A percentile compares a stretch with the other conserved stretches of the same genome.
Conservation (phyloP, 2,329 filamentous ascomycete genomes). For the Emericellopsis atlantica region DNA sequence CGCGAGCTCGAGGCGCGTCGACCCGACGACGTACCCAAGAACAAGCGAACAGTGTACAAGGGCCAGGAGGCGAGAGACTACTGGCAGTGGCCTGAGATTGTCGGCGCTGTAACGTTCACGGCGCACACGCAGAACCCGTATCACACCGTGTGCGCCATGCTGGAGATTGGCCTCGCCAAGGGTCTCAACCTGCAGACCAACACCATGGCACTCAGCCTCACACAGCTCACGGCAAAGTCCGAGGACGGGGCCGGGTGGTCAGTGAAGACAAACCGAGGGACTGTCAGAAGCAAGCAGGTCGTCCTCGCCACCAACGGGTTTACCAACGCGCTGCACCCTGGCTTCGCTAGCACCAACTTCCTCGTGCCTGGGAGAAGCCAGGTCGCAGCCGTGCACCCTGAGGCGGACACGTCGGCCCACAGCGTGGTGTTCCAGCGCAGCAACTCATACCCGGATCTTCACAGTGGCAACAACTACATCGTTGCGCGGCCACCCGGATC, state of each 20-base stretch:
- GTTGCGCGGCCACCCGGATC: conserved; percentile 13
- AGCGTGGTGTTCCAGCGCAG: conserved; percentile 8
- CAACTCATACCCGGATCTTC: conserved; percentile 11
- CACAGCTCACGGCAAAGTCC: neutral
- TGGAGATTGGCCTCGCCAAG: conserved; percentile 26
- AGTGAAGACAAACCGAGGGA: conserved; percentile 28
- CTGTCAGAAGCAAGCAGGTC: conserved; percentile 25
- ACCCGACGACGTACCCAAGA: conserved; percentile 10
- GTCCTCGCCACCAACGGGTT: conserved; percentile 43
- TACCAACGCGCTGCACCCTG: conserved; percentile 28
- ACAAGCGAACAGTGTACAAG: conserved; percentile 4
- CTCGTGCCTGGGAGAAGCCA: conserved; percentile 38
- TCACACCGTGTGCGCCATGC: conserved; percentile 19
- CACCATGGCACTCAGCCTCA: conserved; percentile 25
- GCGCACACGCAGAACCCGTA: conserved; percentile 12
- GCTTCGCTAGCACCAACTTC: conserved; percentile 24
- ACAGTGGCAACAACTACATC: conserved; percentile 25
- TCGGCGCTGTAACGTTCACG: conserved; percentile 9
- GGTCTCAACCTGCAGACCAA: conserved; percentile 40
- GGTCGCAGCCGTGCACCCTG: conserved; percentile 27
- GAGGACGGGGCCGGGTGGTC: conserved; percentile 16
- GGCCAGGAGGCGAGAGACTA: conserved; percentile 7
- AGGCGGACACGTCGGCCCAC: conserved; percentile 9
- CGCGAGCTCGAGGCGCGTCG: conserved; percentile 3
- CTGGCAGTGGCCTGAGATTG: conserved; percentile 6